These are phyloP conservation scores for Cucumis melo DNA, from an alignment of 306 rosid genomes.

Conservation along the genomic window DNA sequence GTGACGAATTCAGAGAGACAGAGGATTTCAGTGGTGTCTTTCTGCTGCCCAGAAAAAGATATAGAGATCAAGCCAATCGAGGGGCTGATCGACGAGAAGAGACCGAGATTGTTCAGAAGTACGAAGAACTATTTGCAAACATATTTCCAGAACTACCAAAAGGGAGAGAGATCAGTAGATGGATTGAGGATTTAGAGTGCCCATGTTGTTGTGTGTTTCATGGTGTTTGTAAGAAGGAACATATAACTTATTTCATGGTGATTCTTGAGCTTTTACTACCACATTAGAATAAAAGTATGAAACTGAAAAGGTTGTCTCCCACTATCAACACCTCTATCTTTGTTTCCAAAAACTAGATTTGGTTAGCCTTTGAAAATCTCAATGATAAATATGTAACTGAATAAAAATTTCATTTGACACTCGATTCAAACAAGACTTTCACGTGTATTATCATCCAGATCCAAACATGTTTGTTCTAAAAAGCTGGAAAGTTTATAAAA, in stretches of 20 bases:
- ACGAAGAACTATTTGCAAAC: constrained; percentile 22
- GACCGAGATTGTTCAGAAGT: constrained; percentile 30
- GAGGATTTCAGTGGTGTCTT: constrained; percentile 41
- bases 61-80: constrained; percentile 37
- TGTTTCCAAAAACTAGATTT: background rate
- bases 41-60: constrained; percentile 30
- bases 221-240: background rate
- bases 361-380: background rate
- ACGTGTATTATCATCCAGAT: too few relatives aligned
- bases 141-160: constrained; percentile 43
- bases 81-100: constrained; percentile 25
- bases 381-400: background rate
- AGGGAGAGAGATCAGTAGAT: constrained; percentile 46
- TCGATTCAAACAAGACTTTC: too few relatives aligned
- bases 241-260: background rate
- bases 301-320: background rate
- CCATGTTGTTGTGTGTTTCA: background rate
- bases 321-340: background rate
- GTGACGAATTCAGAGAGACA: constrained; percentile 34
- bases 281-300: background rate
- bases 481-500: background rate
- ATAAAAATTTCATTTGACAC: background rate
- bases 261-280: background rate
- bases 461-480: background rate
- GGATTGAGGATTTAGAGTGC: constrained; percentile 20